phyloP scores from a whole-genome alignment of 768 basidiomycete species.

The Suillus ampliporus region DNA sequence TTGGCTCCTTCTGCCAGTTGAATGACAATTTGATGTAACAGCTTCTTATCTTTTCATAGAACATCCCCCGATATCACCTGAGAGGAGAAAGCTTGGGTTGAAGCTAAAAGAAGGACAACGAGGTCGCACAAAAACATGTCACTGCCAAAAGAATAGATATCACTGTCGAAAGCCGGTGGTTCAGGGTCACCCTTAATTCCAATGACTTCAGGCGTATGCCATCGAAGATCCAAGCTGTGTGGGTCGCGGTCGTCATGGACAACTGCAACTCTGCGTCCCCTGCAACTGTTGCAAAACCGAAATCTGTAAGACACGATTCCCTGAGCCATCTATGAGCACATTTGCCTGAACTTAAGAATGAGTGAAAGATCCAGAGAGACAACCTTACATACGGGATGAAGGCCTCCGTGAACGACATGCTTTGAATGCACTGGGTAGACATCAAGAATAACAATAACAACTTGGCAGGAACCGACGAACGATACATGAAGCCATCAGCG shows the following conservation, averaged over 20 bases:
- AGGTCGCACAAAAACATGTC: not conserved
- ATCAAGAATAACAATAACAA: not conserved
- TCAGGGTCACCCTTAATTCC: not conserved
- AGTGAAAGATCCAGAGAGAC: not conserved
- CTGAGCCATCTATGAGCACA: not conserved
- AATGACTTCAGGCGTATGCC: not conserved
- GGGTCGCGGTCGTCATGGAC: not conserved
- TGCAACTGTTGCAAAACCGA: not conserved
- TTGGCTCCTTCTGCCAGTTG: accelerated
- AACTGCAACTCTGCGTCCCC: not conserved
- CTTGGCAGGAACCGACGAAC: not conserved
- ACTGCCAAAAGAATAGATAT: not conserved
- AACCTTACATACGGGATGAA: not conserved
- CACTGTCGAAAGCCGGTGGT: not conserved
- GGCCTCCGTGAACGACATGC: not conserved
- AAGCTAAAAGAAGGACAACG: not conserved
- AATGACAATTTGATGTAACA: accelerated
- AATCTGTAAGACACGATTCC: not conserved
- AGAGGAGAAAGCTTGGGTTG: not conserved
- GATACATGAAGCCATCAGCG: too few relatives aligned
- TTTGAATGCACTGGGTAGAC: not conserved
- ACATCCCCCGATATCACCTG: conserved; percentile 48
- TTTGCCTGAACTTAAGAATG: not conserved
- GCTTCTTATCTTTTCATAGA: not conserved
- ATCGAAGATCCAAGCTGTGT: not conserved